Conservation (phyloP, 208 protist genomes). For the Trypanosoma theileri region DNA sequence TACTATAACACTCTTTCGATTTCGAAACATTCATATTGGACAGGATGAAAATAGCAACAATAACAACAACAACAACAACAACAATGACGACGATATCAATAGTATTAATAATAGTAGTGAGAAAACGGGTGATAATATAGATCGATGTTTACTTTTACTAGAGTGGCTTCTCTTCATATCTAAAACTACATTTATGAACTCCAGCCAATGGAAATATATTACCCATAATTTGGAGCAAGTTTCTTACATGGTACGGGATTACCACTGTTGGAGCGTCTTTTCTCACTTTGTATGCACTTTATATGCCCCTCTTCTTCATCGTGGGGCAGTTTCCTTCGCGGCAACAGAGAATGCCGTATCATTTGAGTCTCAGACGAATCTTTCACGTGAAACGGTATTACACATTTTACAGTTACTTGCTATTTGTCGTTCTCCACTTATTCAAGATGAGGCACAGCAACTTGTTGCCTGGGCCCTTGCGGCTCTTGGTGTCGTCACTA, state of each 20-base stretch:
- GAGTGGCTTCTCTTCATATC: conserved; percentile 61
- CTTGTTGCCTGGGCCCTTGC: conserved; percentile 40
- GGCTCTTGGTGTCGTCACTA: not conserved
- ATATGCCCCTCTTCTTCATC: conserved; percentile 44
- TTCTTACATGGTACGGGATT: conserved; percentile 49
- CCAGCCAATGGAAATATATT: conserved; percentile 58
- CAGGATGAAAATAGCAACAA: conserved; percentile 14
- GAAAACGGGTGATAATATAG: conserved; percentile 15
- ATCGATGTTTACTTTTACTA: conserved; percentile 64
- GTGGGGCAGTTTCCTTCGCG: conserved; percentile 51
- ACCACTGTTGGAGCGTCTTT: conserved; percentile 45
- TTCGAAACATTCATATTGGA: conserved; percentile 52
- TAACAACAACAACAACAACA: no score
- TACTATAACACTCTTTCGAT: conserved; percentile 51
- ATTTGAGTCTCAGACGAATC: conserved; percentile 48
- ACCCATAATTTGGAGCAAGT: conserved; percentile 42
- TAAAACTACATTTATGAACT: conserved; percentile 40
- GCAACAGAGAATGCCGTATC: conserved; percentile 45
- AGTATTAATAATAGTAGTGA: no score
- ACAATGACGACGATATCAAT: no score
- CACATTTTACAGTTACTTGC: conserved; percentile 52
- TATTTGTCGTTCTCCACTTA: conserved; percentile 42
- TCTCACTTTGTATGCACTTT: conserved; percentile 47
- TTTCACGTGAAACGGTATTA: conserved; percentile 43
- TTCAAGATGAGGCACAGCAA: conserved; percentile 44